A percentile compares a stretch with the other conserved stretches of the same genome.
phyloP scores from a whole-genome alignment of 2,329 filamentous ascomycete species.

The Gremmenia infestans region DNA sequence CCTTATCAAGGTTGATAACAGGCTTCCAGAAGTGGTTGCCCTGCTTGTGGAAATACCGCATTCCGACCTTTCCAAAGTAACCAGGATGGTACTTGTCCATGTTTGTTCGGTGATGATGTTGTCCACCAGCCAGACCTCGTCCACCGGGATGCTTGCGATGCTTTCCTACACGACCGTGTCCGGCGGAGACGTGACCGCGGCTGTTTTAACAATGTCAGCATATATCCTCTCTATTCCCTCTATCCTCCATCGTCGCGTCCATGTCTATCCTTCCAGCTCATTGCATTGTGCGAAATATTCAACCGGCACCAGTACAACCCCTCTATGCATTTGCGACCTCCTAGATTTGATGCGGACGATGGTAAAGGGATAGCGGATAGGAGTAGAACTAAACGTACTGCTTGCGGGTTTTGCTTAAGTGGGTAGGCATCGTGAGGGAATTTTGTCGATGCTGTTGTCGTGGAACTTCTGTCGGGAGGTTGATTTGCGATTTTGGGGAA shows the following conservation, averaged over 20 bases:
- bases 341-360: background rate
- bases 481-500: too few species aligned
- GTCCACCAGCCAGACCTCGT: slow-evolving; percentile 93
- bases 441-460: slow-evolving; percentile 25
- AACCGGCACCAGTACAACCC: too few species aligned
- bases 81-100: slow-evolving; percentile 91
- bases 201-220: slow-evolving; percentile 40
- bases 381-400: slow-evolving; percentile 49
- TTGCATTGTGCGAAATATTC: background rate
- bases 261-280: background rate
- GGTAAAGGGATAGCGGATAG: slow-evolving; percentile 1
- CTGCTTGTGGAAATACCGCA: slow-evolving; percentile 95
- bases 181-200: slow-evolving; percentile 97
- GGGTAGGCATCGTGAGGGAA: slow-evolving; percentile 64
- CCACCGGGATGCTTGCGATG: slow-evolving; percentile 87
- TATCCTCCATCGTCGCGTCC: background rate
- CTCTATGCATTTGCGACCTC: background rate
- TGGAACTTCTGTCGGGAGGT: slow-evolving; percentile 3
- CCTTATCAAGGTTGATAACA: slow-evolving; percentile 98
- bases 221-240: slow-evolving; percentile 7
- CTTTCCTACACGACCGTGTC: slow-evolving; percentile 98
- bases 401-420: slow-evolving; percentile 72
- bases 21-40: slow-evolving; percentile 98
- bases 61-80: slow-evolving; percentile 98
- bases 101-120: slow-evolving; percentile 97